Base-by-base conservation (phyloP, 2,329 filamentous ascomycete genomes). In the Fusarium sp. region DNA sequence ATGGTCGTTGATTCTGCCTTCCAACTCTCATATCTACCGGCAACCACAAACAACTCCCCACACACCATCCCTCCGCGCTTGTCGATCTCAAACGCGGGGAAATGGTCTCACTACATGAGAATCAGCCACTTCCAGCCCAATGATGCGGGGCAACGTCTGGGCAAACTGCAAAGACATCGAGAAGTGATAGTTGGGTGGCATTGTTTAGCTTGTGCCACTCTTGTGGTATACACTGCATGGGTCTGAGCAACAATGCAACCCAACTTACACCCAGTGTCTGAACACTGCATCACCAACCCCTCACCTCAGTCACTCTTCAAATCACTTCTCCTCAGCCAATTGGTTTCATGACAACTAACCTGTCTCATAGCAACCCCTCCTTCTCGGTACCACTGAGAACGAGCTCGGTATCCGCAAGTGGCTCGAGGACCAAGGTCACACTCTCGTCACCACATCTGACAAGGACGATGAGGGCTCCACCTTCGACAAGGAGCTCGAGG, bases 351-450 rank as follows among this genome's bases (percentile, higher is more conserved):
- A n/a, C 57, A 39, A 71, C 74, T 78, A 61, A 78, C 69, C 66
- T 54, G 44, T 38, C 34, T 64, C 55, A 64, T 58, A 92, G 89
- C 89, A 91, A 83, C 95, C 95, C 75, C 90, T 90, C 80, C 90
- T 99, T 79, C 91, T 98, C 80, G 96, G 96, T 81, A 98, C 96
- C 74, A 98, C 95, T 55, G 94, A 99, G 89, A 98, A 98, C 85
- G 96, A 99, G 89, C 94, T 99, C 72, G 96, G 96, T 79, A 88
- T 99, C 82, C 91, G 96, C 82, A 95, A 97, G 86, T 99, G 96
- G 96, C 92, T 99, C 78, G 96, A 98, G 89, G 94, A 96, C 72
- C 92, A 97, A 84, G 96, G 96, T 80, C 96, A 99, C 90, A 97
- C 94, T 74, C 91, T 99, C 72, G 90, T 99, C 78, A 99, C 96